Evolutionary conservation across 441 rosid genomes (phyloP), one percentile per base, ranked within the genome.

Genomic region (Syzygium malaccense): DNA sequence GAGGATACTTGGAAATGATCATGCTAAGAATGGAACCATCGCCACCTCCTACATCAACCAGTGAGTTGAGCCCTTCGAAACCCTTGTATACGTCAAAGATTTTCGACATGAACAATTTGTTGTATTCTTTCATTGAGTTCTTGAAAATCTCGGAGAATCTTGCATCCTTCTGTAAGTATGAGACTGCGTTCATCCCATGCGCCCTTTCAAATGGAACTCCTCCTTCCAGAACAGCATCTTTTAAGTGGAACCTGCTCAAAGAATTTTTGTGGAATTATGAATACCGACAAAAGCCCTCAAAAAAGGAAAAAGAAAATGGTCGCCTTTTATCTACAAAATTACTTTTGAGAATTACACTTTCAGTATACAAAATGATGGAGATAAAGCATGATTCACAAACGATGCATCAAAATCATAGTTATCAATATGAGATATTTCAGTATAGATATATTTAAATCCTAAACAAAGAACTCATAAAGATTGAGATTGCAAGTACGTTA

Each of bases 11-110:
- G 55, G 93, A 92, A 60, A 92, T 55, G 66, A 95, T 94, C 91
- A 32, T 89, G 86, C 88, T 87, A 66, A 93, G 94, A 86, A 92
- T 32, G 60, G 91, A 93, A 26, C 97, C 92, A 86, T 91, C 89
- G 45, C 96, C 96, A 20, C 95, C 95, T 18, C 95, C 95, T 58
- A 92, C 94, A 91, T 95, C 96, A 28, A 92, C 94, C 92, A 94
- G 51, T 6, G 89, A 87, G 33, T 75, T 90, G 55, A 94, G 55
- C 87, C 92, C 94, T 60, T 93, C 88, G 51, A 93, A 94, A 45
- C 94, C 95, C 80, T 88, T 87, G 93, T 92, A 93, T 4, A 60
- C 91, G 54, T 90, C 89, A 53, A 93, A 45, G 88, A 93, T 75
- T 54, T 85, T 93, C 64, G 88, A 91, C 89, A 92, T 71, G 83